phyloP scores from a whole-genome alignment of 306 rosid genomes.

The Bauhinia variegata region DNA sequence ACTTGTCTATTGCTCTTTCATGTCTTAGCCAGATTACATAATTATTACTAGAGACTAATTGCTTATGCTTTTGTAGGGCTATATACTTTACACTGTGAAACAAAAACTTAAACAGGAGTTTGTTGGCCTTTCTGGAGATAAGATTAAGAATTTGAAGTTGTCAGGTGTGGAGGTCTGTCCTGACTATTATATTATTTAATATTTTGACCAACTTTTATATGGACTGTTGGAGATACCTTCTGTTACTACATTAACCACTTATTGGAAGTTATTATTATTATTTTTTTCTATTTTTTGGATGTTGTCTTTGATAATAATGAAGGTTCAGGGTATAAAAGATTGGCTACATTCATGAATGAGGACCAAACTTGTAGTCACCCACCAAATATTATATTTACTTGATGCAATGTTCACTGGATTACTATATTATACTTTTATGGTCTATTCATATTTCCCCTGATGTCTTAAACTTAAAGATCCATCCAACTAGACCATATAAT shows the following conservation, averaged over 20 bases:
- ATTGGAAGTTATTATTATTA: not conserved
- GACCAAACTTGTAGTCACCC: not conserved
- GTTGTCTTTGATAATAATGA: conserved; percentile 10
- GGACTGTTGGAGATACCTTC: conserved; percentile 13
- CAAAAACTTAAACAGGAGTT: conserved; percentile 80
- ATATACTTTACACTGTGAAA: conserved; percentile 66
- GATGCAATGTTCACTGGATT: conserved; percentile 8
- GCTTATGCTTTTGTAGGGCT: conserved; percentile 69
- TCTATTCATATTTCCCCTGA: not conserved
- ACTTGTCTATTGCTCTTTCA: not conserved
- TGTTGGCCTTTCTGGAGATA: conserved; percentile 61
- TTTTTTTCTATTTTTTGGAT: conserved; percentile 15
- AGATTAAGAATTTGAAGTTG: conserved; percentile 71
- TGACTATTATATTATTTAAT: conserved; percentile 30
- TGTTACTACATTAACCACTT: conserved; percentile 11
- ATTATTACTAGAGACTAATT: conserved; percentile 5
- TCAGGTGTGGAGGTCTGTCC: conserved; percentile 88
- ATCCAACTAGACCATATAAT: not conserved
- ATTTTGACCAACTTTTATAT: conserved; percentile 24
- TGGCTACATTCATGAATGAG: conserved; percentile 1
- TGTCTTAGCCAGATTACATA: conserved; percentile 24
- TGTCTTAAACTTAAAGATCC: conserved; percentile 7
- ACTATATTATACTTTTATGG: not conserved
- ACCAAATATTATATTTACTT: not conserved
- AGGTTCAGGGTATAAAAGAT: not conserved